Conservation (phyloP, 2,329 filamentous ascomycete genomes). For the Exophiala lecanii-corni region DNA sequence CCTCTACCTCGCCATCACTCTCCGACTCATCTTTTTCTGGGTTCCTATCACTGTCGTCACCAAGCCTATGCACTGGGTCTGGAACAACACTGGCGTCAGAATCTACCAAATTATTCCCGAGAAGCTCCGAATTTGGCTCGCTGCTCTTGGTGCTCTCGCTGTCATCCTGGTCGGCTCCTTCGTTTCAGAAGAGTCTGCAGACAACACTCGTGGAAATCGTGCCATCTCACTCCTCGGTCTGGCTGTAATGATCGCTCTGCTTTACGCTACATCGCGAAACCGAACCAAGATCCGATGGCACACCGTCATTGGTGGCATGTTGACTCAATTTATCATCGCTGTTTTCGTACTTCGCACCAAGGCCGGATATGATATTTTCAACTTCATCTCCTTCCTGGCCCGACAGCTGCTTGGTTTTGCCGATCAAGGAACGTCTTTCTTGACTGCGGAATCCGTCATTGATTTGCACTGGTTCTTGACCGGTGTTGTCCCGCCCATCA, state of each 20-base stretch:
- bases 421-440: conserved; percentile 65
- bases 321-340: conserved; percentile 81
- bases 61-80: conserved; percentile 61
- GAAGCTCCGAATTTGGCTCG: conserved; percentile 59
- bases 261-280: conserved; percentile 69
- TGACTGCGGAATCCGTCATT: conserved; percentile 51
- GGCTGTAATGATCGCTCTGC: conserved; percentile 59
- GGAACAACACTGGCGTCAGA: conserved; percentile 60
- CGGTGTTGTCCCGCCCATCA: conserved; percentile 79
- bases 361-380: conserved; percentile 85
- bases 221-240: conserved; percentile 78
- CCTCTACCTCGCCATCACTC: conserved; percentile 67
- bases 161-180: conserved; percentile 77
- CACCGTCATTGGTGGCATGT: conserved; percentile 82
- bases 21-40: conserved; percentile 71
- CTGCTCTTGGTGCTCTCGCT: conserved; percentile 59
- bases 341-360: conserved; percentile 79
- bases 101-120: conserved; percentile 61
- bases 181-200: conserved; percentile 61
- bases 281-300: conserved; percentile 61
- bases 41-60: conserved; percentile 64
- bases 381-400: conserved; percentile 74
- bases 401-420: conserved; percentile 72
- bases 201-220: conserved; percentile 77
- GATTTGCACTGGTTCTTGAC: conserved; percentile 65